phyloP scores from a whole-genome alignment of 306 rosid genomes.

The Urtica urens region DNA sequence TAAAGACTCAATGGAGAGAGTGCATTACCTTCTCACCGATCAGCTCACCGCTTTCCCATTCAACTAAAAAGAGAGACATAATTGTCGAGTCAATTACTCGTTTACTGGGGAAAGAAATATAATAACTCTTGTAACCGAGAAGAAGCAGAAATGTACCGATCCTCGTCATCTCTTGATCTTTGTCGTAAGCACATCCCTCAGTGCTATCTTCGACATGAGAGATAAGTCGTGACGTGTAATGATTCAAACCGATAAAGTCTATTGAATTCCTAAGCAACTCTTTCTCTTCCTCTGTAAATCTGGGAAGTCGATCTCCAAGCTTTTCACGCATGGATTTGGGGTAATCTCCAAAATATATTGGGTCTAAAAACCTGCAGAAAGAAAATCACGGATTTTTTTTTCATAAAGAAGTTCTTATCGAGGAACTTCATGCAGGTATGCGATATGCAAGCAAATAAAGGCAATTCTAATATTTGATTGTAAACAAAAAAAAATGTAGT shows the following conservation, averaged over 20 bases:
- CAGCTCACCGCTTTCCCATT: constrained; percentile 71
- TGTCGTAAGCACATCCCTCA: constrained; percentile 32
- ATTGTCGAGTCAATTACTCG: constrained; percentile 9
- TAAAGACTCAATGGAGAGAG: neutral
- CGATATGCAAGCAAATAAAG: neutral
- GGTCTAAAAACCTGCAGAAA: constrained; percentile 59
- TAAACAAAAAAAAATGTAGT: neutral
- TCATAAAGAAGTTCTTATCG: too few relatives aligned
- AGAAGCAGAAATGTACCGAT: constrained; percentile 29
- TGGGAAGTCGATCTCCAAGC: constrained; percentile 77
- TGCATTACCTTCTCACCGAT: constrained; percentile 76
- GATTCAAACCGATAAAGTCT: constrained; percentile 80
- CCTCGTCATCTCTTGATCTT: constrained; percentile 46
- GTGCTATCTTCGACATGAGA: constrained; percentile 34
- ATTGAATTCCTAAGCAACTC: constrained; percentile 45
- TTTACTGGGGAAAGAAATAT: neutral
- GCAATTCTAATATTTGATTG: neutral
- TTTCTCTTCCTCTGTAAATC: constrained; percentile 64
- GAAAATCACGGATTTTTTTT: too few relatives aligned
- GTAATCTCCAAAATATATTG: constrained; percentile 69
- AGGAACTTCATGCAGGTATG: neutral
- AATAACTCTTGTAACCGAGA: neutral
- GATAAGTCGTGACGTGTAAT: constrained; percentile 81
- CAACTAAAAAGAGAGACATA: constrained; percentile 36
- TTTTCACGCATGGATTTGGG: constrained; percentile 64